phyloP scores from a whole-genome alignment of 257 asterid species.

The Marsdenia floribunda region DNA sequence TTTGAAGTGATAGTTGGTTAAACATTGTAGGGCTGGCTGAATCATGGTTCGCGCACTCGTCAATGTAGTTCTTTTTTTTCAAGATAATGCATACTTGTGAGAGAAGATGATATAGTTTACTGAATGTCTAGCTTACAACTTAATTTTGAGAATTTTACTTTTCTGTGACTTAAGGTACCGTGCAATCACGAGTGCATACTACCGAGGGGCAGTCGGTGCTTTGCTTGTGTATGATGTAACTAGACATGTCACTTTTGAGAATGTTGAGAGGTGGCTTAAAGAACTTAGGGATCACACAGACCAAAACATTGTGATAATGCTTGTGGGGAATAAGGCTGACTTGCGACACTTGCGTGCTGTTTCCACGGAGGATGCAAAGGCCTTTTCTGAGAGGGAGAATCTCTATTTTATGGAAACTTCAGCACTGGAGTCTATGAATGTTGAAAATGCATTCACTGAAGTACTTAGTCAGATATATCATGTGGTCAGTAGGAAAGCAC shows the following conservation, averaged over 20 bases:
- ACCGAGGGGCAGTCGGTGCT: conserved; percentile 71
- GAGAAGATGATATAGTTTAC: neutral
- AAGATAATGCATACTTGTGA: neutral
- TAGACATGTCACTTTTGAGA: conserved; percentile 61
- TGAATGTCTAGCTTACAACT: neutral
- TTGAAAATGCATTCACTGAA: conserved; percentile 63
- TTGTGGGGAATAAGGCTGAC: conserved; percentile 71
- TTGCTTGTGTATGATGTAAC: conserved; percentile 63
- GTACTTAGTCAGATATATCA: conserved; percentile 54
- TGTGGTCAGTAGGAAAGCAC: conserved; percentile 61
- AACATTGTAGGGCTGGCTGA: neutral
- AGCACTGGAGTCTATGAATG: conserved; percentile 66
- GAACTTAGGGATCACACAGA: conserved; percentile 69
- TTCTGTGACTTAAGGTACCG: conserved; percentile 41
- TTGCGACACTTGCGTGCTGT: conserved; percentile 61
- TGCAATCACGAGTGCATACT: conserved; percentile 72
- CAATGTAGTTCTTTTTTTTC: neutral
- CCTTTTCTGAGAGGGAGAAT: conserved; percentile 52
- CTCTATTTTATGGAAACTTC: conserved; percentile 66
- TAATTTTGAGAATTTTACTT: neutral
- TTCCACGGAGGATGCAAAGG: conserved; percentile 48
- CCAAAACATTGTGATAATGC: conserved; percentile 63
- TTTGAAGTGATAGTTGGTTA: neutral
- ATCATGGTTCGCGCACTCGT: neutral
- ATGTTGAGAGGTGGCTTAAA: conserved; percentile 61